A percentile compares a stretch with the other conserved stretches of the same genome.
Conservation (phyloP, 2,329 filamentous ascomycete species). For the Podosphaera fusca region DNA sequence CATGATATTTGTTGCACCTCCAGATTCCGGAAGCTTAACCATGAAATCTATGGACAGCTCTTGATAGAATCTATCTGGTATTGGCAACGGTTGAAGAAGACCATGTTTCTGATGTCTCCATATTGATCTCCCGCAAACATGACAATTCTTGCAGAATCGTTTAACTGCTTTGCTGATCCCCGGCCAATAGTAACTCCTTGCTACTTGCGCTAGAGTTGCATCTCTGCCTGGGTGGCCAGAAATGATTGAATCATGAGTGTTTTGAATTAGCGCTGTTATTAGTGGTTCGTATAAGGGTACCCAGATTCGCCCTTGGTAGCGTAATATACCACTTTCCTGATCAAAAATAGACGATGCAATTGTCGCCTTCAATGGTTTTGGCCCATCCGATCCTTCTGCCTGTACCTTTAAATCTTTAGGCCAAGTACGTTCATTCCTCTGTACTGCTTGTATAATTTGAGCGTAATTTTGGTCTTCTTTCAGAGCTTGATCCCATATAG, state of each 20-base stretch:
- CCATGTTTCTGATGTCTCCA: neutral
- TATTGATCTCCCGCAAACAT: neutral
- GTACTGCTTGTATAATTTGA: neutral
- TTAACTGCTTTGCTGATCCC: neutral
- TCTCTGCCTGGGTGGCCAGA: neutral
- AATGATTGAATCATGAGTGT: neutral
- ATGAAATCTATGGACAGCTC: neutral
- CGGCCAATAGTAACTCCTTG: neutral
- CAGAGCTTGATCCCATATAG: neutral
- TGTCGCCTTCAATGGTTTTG: neutral
- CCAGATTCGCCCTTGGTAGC: neutral
- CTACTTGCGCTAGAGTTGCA: neutral
- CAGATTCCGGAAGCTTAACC: neutral
- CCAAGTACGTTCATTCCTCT: neutral
- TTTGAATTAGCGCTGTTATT: neutral
- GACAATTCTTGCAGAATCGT: neutral
- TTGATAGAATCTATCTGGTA: neutral
- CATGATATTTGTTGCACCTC: neutral
- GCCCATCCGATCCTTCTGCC: neutral
- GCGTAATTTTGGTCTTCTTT: neutral
- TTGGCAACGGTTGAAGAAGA: neutral
- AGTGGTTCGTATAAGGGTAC: neutral
- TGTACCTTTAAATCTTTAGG: neutral
- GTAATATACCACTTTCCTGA: neutral
- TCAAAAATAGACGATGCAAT: neutral